Evolutionary conservation across 2,329 filamentous ascomycete species (phyloP).

Genomic region (Rhexocercosporidium sp.): DNA sequence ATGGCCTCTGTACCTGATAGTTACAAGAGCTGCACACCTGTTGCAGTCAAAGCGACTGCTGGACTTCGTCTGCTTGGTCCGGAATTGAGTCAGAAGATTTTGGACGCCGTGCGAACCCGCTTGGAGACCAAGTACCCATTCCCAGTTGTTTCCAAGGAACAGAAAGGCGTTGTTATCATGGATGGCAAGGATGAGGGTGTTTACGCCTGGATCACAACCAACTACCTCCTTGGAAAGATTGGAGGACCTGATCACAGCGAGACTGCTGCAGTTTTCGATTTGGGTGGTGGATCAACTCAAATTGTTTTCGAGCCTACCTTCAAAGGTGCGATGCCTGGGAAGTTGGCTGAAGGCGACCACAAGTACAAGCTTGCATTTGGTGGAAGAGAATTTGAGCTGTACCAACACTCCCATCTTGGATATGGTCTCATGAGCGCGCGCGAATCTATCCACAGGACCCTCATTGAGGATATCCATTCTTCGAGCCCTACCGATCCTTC

Average conservation of each 20-base stretch:
- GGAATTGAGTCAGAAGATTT: conserved; percentile 81
- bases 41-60: conserved; percentile 98
- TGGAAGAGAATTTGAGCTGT: conserved; percentile 87
- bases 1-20: conserved; percentile 84
- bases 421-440: conserved; percentile 97
- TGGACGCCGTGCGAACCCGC: conserved; percentile 81
- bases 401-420: conserved; percentile 97
- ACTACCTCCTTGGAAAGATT: conserved; percentile 98
- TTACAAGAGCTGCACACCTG: conserved; percentile 87
- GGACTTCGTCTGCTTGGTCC: conserved; percentile 85
- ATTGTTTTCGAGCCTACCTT: conserved; percentile 99
- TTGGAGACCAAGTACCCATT: conserved; percentile 93
- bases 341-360: conserved; percentile 88
- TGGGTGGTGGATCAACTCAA: conserved; percentile 95
- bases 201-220: conserved; percentile 98
- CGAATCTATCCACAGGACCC: conserved; percentile 77
- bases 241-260: conserved; percentile 87
- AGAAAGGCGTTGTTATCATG: conserved; percentile 94
- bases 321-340: conserved; percentile 79
- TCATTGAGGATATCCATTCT: conserved; percentile 75
- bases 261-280: conserved; percentile 93
- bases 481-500: conserved; percentile 62
- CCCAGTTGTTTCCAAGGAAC: conserved; percentile 84
- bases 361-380: conserved; percentile 93
- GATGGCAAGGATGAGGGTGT: conserved; percentile 96